A percentile compares a stretch with the other conserved stretches of the same genome.
These are phyloP conservation scores for Clitoria ternatea DNA, from an alignment of 306 rosid species.

Conservation along the genomic window DNA sequence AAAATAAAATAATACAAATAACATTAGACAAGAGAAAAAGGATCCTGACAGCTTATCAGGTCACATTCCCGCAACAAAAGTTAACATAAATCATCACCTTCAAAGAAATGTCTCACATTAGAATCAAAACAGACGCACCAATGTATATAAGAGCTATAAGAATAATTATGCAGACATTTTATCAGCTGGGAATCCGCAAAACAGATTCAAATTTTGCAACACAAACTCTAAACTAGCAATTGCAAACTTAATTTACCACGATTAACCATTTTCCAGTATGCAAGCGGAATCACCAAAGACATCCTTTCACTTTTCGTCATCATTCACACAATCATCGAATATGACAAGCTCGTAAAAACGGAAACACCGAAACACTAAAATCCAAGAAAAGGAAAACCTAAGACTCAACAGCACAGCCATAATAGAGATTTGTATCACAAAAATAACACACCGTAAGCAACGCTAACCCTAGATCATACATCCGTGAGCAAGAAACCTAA, in stretches of 20 bases:
- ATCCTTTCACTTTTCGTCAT: not conserved
- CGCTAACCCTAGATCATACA: not conserved
- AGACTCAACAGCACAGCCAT: not conserved
- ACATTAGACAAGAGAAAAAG: not conserved
- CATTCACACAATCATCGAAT: not conserved
- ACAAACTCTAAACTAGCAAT: not conserved
- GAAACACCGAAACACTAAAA: not conserved
- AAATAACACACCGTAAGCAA: not conserved
- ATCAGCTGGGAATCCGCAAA: not conserved
- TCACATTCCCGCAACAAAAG: not conserved
- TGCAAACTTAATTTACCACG: not conserved
- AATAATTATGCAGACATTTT: not conserved
- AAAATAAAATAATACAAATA: not conserved
- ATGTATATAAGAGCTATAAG: not conserved
- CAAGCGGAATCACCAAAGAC: not conserved
- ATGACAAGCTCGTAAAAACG: not conserved
- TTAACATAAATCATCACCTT: not conserved
- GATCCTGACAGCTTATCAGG: not conserved
- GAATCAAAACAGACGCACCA: not conserved
- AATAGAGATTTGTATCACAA: not conserved
- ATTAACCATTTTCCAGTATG: not conserved
- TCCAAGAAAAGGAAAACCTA: not conserved
- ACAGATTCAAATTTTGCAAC: not conserved
- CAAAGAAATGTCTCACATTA: not conserved
- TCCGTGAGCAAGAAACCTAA: slow-evolving; percentile 23